Evolutionary conservation across 352 stramenopile genomes (phyloP).

Genomic region (Phytophthora vignae): DNA sequence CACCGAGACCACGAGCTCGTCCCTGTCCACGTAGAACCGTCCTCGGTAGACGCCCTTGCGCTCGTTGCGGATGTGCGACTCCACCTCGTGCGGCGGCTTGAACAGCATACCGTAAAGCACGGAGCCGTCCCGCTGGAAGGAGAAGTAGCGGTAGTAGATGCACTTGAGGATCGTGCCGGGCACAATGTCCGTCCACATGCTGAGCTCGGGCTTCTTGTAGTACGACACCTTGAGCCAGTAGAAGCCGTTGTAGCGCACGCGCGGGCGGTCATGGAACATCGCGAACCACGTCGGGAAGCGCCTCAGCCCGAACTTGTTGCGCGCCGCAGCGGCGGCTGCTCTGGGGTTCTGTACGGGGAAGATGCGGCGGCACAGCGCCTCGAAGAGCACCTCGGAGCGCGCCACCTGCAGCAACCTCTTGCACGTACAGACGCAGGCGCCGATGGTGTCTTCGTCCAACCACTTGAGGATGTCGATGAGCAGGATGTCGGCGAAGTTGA

Average conservation of each 20-base stretch:
- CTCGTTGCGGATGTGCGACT: constrained; percentile 39
- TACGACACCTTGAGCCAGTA: constrained; percentile 84
- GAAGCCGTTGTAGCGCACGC: constrained; percentile 83
- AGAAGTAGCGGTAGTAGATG: constrained; percentile 88
- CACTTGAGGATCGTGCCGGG: constrained; percentile 80
- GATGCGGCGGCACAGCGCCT: constrained; percentile 73
- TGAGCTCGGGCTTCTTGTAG: constrained; percentile 88
- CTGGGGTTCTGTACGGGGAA: constrained; percentile 71
- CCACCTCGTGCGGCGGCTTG: constrained; percentile 67
- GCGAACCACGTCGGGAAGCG: constrained; percentile 74
- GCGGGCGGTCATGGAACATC: constrained; percentile 75
- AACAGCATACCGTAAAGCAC: constrained; percentile 86
- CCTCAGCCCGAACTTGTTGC: constrained; percentile 68
- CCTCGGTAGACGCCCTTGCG: constrained; percentile 63
- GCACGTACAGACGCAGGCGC: constrained; percentile 58
- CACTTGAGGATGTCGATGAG: constrained; percentile 75
- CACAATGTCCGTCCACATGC: constrained; percentile 83
- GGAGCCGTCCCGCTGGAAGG: constrained; percentile 75
- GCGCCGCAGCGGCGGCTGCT: constrained; percentile 47
- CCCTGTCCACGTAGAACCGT: constrained; percentile 68
- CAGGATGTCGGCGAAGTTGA: constrained; percentile 77
- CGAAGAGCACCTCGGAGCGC: constrained; percentile 66
- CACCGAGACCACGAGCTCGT: constrained; percentile 75
- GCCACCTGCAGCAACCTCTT: constrained; percentile 63
- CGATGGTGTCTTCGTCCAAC: constrained; percentile 81